Percentiles rank a stretch among this genome's conserved stretches.
phyloP scores from a whole-genome alignment of 257 asterid species.

The Solanum neorickii region DNA sequence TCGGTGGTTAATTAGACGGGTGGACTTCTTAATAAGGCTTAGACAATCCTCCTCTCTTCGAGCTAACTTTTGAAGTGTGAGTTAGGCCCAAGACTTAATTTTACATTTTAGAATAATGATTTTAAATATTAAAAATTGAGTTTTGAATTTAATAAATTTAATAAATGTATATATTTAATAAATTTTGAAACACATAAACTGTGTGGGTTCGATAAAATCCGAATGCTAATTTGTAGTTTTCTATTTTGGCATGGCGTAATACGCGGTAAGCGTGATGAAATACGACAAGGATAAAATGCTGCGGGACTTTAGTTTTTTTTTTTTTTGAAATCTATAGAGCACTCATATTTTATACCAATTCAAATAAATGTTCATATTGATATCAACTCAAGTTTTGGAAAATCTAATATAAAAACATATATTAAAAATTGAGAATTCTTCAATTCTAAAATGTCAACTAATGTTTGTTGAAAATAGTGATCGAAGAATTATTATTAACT shows the following conservation, averaged over 20 bases:
- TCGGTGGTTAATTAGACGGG: too few species aligned
- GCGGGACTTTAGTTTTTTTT: not conserved
- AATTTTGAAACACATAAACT: not conserved
- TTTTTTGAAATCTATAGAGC: not conserved
- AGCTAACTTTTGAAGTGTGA: too few species aligned
- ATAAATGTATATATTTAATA: too few species aligned
- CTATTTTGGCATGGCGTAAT: not conserved
- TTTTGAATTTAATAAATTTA: not conserved
- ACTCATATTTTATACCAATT: not conserved
- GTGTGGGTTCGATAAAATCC: not conserved
- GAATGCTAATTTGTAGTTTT: not conserved
- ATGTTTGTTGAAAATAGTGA: not conserved
- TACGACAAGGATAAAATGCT: not conserved
- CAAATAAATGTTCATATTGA: not conserved
- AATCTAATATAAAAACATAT: not conserved
- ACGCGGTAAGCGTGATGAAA: not conserved
- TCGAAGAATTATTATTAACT: not conserved
- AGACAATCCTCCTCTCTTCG: too few species aligned
- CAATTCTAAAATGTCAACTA: not conserved
- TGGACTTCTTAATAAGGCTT: too few species aligned
- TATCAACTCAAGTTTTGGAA: not conserved
- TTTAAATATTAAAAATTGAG: not conserved
- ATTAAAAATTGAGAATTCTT: not conserved
- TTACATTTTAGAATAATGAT: not conserved
- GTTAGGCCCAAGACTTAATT: too few species aligned